Base-by-base conservation (phyloP, 2,329 filamentous ascomycete genomes). In the Mycosphaerella sp. region DNA sequence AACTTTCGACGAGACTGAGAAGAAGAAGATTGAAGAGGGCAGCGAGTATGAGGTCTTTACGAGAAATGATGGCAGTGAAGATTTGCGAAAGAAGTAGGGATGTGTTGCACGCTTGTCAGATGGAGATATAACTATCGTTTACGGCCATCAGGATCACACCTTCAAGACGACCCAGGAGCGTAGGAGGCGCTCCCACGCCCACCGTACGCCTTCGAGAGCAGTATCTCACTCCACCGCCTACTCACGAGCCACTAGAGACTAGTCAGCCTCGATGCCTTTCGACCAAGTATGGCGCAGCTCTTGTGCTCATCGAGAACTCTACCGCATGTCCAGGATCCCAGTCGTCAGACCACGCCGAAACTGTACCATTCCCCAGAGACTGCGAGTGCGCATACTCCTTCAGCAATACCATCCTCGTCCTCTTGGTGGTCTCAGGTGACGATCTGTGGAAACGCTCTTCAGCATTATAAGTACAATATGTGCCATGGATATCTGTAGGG, bases 31-130 rank as follows among this genome's bases (percentile, higher is more conserved):
- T 63, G 60, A 53, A 41, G 66, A 67, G 41, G 59, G 59, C 39
- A 62, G 58, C 1, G 64, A 65, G 30, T 65, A 64, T 21, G 64
- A 68, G 54, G 50, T 59, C 17, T 67, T 61, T 48, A 57, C 57
- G 14, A 44, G 63, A 35, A 65, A 65, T 49, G 63, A 65, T 56
- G 63, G 63, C 9, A 54, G 56, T 21, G 60, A 62, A 35, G 63
- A 64, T 57, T 27, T 63, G 28, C 56, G 61, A 50, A 65, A 63
- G 59, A 65, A 64, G 46, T 62, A 45, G 44, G 41, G 21, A 25
- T 25, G 7, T 25, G 21, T 6, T 25, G 21, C 21, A 6, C 21
- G 21, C 4, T 25, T 25, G 6, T 3, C 21, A 25, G 3, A 25
- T 6, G 21, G 21, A 25, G 21, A 25, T 25, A 25, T 25, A 6